Percentiles rank a stretch among this genome's conserved stretches.
Conservation (phyloP, 495 filamentous ascomycete species). For the Neurospora discreta region DNA sequence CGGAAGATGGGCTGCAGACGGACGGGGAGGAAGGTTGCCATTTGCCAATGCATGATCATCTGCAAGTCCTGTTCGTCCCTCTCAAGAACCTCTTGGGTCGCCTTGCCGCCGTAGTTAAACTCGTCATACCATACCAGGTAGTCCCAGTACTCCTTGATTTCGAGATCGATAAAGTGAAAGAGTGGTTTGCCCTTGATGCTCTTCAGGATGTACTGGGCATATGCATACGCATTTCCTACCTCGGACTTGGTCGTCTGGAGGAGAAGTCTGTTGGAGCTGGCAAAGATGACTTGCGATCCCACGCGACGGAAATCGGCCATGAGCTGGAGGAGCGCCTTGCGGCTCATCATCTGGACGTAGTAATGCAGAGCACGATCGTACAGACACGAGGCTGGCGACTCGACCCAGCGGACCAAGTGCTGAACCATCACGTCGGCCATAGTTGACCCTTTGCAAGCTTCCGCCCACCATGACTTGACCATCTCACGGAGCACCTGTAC, state of each 20-base stretch:
- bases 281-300: slow-evolving; percentile 86
- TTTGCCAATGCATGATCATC: slow-evolving; percentile 97
- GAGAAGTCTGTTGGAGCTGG: slow-evolving; percentile 75
- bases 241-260: slow-evolving; percentile 95
- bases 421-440: slow-evolving; percentile 99
- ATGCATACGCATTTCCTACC: slow-evolving; percentile 93
- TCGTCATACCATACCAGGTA: slow-evolving; percentile 99
- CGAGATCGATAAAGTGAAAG: slow-evolving; percentile 94
- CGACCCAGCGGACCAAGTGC: slow-evolving; percentile 94
- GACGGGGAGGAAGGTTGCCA: slow-evolving; percentile 73
- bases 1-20: slow-evolving; percentile 78
- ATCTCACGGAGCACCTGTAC: slow-evolving; percentile 87
- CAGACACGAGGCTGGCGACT: slow-evolving; percentile 80
- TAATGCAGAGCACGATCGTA: slow-evolving; percentile 95
- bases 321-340: slow-evolving; percentile 89
- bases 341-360: slow-evolving; percentile 96
- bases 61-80: slow-evolving; percentile 75
- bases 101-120: slow-evolving; percentile 96
- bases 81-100: slow-evolving; percentile 72
- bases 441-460: slow-evolving; percentile 78
- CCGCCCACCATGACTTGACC: slow-evolving; percentile 97
- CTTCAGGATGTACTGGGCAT: slow-evolving; percentile 93
- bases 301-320: slow-evolving; percentile 96
- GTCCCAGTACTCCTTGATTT: slow-evolving; percentile 99
- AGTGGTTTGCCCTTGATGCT: slow-evolving; percentile 89